Conservation (phyloP, 2,329 filamentous ascomycete genomes). For the Conoideocrella luteorostrata region DNA sequence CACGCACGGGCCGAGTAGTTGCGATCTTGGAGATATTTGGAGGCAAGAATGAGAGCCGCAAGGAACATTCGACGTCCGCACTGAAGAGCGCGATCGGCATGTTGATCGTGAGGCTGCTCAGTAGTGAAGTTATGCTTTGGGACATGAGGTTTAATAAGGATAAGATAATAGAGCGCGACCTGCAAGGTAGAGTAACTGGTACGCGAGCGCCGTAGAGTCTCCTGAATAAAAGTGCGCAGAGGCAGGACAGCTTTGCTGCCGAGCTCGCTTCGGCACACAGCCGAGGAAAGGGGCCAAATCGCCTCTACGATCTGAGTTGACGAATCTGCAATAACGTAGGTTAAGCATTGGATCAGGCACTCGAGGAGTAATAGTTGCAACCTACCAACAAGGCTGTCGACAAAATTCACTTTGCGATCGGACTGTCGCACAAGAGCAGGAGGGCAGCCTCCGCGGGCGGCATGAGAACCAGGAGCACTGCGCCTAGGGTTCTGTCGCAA, state of each 20-base stretch:
- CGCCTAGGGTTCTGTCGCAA: conserved; percentile 59
- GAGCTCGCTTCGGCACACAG: conserved; percentile 66
- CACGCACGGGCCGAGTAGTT: conserved; percentile 97
- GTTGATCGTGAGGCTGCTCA: conserved; percentile 70
- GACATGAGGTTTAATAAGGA: conserved; percentile 87
- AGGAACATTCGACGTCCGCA: conserved; percentile 98
- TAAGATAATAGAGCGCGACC: conserved; percentile 91
- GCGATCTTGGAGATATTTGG: conserved; percentile 95
- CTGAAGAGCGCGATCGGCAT: conserved; percentile 73
- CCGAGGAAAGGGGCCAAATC: conserved; percentile 90
- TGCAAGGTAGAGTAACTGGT: conserved; percentile 97
- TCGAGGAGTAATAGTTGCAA: conserved; percentile 24
- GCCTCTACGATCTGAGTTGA: conserved; percentile 95
- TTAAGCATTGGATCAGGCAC: conserved; percentile 24
- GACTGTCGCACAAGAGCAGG: conserved; percentile 77
- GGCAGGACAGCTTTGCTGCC: conserved; percentile 75
- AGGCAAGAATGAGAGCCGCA: conserved; percentile 87
- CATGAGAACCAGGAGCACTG: conserved; percentile 46
- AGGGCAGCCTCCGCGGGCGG: conserved; percentile 55
- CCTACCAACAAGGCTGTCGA: conserved; percentile 97
- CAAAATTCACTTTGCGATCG: conserved; percentile 90
- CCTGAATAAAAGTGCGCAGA: conserved; percentile 92
- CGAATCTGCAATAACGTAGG: conserved; percentile 60
- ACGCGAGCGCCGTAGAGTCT: conserved; percentile 87
- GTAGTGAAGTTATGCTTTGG: conserved; percentile 78